These are phyloP conservation scores for Alternaria novae-zelandiae DNA, from an alignment of 2,329 filamentous ascomycete species.

Conservation along the genomic window DNA sequence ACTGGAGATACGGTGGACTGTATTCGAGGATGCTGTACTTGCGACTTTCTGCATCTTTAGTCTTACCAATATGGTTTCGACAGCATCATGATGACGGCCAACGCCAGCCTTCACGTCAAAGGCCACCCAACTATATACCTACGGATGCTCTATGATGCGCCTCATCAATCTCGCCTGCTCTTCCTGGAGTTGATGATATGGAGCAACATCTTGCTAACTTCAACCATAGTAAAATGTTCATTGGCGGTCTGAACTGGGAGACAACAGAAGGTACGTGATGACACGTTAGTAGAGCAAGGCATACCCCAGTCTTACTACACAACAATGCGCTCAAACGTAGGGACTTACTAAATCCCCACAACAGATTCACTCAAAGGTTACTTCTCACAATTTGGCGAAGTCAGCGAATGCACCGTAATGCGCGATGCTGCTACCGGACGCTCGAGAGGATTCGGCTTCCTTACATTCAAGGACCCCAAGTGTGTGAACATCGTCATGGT, in stretches of 20 bases:
- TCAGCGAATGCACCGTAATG: slow-evolving; percentile 99
- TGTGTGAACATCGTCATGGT: slow-evolving; percentile 99
- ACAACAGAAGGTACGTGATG: slow-evolving; percentile 87
- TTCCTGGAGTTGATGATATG: background rate
- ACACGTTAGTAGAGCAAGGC: background rate
- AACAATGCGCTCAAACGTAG: background rate
- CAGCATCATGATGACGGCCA: too few species aligned
- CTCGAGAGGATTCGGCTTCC: slow-evolving; percentile 94
- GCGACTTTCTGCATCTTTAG: background rate
- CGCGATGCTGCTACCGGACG: slow-evolving; percentile 91
- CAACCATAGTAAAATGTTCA: slow-evolving; percentile 91
- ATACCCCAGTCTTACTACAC: background rate
- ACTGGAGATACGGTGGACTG: background rate
- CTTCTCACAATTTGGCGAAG: slow-evolving; percentile 97
- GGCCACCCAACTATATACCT: background rate
- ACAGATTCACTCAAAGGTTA: slow-evolving; percentile 95
- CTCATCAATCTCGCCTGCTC: background rate
- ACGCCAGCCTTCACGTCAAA: background rate
- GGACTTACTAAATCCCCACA: background rate
- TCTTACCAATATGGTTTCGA: background rate
- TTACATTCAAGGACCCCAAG: slow-evolving; percentile 97
- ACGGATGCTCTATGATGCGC: slow-evolving; percentile 17
- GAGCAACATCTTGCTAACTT: slow-evolving; percentile 23
- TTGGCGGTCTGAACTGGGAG: slow-evolving; percentile 98
- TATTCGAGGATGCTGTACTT: background rate